Evolutionary conservation across 1,284 basidiomycete genomes (phyloP).

Genomic region (Inonotus hispidus): DNA sequence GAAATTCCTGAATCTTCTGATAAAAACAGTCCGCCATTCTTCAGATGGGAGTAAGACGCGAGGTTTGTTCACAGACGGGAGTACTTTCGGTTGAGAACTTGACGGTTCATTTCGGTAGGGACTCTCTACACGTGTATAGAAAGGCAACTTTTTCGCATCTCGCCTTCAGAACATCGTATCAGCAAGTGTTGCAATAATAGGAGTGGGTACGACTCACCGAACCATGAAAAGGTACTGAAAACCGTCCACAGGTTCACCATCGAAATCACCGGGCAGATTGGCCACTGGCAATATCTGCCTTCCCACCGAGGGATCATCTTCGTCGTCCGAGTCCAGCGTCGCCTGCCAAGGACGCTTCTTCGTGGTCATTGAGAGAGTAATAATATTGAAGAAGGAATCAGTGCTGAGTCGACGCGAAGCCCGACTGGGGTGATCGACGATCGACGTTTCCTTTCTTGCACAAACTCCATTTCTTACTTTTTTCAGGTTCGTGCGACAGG

Average conservation of each 20-base stretch:
- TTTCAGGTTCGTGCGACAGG: too few species aligned
- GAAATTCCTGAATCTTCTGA: conserved; percentile 56
- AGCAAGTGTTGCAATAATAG: not conserved
- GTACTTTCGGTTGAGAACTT: conserved; percentile 20
- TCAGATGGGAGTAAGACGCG: conserved; percentile 48
- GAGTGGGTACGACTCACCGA: conserved; percentile 39
- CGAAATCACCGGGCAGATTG: conserved; percentile 58
- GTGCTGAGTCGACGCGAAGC: too few species aligned
- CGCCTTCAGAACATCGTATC: conserved; percentile 44
- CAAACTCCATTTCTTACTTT: not conserved
- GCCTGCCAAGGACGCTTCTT: conserved; percentile 49
- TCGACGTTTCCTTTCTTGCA: not conserved
- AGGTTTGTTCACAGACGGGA: conserved; percentile 21
- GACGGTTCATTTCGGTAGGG: conserved; percentile 48
- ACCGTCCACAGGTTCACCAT: conserved; percentile 63
- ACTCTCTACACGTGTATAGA: conserved; percentile 54
- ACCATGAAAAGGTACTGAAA: conserved; percentile 79
- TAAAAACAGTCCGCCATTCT: conserved; percentile 57
- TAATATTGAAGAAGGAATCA: not conserved
- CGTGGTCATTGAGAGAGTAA: conserved; percentile 16
- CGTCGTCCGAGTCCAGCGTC: conserved; percentile 34
- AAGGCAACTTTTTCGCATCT: conserved; percentile 58
- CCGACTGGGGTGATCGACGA: not conserved
- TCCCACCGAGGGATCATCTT: conserved; percentile 50
- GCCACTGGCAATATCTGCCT: conserved; percentile 71